Base-by-base conservation (phyloP, 179 eudicot genomes). In the Drosera spatulata region DNA sequence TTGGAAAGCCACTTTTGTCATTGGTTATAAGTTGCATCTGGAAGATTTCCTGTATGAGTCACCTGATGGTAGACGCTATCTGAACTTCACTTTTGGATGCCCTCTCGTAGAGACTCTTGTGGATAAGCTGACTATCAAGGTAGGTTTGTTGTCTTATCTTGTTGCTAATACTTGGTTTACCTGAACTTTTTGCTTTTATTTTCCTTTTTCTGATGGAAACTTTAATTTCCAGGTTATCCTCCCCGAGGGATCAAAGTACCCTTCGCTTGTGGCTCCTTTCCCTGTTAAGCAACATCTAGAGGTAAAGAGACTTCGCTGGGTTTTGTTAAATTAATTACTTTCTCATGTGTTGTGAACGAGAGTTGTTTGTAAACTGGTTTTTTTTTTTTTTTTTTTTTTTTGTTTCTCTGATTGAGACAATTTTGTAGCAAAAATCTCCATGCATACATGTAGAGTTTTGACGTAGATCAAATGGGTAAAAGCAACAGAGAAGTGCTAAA, bases 201-300 rank as follows among this genome's bases (percentile, higher is more conserved):
- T 49, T 60, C 39, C 3, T 14, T 14, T 4, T 15, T 53, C 6
- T 50, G 43, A 40, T 47, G 40, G 12, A 40, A 60, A 4, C 40
- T 10, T 63, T 37, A 15, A 39, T 44, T 68, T 73, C 68, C 70
- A 93, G 99, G 96, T 93, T 50, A 84, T 83, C 69, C 78, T 93
- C 71, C 99, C 99, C 8, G 96, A 93, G 73, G 99, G 99, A 58
- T 88, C 99, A 46, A 82, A 75, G 70, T 71, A 80, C 69, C 85
- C 99, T 40, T 80, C 79, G 43, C 81, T 63, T 41, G 64, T 71
- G 58, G 84, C 75, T 58, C 91, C 99, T 45, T 89, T 86, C 70
- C 50, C 85, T 8, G 82, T 84, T 60, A 83, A 89, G 15, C 86
- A 86, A 66, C 75, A 71, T 75, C 66, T 83, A 65, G 90, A 93